Percentiles rank a stretch among this genome's conserved stretches.
Conservation (phyloP, 257 asterid genomes). For the Perilla frutescens region DNA sequence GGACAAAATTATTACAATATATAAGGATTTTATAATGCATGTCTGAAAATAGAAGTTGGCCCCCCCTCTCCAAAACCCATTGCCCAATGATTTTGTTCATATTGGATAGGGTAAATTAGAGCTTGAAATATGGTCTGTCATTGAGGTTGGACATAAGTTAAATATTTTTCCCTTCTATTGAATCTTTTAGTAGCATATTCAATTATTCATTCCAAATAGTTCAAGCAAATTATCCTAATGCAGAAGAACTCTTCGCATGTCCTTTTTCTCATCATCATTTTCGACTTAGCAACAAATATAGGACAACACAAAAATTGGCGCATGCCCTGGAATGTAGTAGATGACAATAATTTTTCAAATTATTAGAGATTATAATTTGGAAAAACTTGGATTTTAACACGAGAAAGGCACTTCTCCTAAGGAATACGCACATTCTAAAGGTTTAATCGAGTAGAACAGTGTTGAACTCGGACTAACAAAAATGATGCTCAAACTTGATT, state of each 20-base stretch:
- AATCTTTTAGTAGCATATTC: constrained; percentile 16
- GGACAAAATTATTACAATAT: constrained; percentile 21
- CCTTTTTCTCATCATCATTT: constrained; percentile 19
- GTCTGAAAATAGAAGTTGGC: constrained; percentile 6
- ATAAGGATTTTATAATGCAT: not conserved
- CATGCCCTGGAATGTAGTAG: too few species aligned
- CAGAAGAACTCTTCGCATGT: constrained; percentile 1
- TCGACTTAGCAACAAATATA: not conserved
- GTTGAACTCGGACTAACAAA: too few species aligned
- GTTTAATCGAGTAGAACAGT: too few species aligned
- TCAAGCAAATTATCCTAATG: not conserved
- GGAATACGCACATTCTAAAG: too few species aligned
- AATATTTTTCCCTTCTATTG: constrained; percentile 11
- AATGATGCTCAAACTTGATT: too few species aligned
- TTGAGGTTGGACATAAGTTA: constrained; percentile 15
- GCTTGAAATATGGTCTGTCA: constrained; percentile 26
- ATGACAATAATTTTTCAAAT: too few species aligned
- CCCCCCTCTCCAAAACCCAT: not conserved
- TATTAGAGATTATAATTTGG: too few species aligned
- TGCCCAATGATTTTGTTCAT: constrained; percentile 10
- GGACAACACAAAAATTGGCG: not conserved
- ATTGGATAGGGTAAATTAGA: not conserved
- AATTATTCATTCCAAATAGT: not conserved
- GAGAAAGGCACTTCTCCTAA: too few species aligned
- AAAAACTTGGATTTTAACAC: too few species aligned